phyloP scores from a whole-genome alignment of 2,329 filamentous ascomycete genomes.

The Trichoderma lentiforme region DNA sequence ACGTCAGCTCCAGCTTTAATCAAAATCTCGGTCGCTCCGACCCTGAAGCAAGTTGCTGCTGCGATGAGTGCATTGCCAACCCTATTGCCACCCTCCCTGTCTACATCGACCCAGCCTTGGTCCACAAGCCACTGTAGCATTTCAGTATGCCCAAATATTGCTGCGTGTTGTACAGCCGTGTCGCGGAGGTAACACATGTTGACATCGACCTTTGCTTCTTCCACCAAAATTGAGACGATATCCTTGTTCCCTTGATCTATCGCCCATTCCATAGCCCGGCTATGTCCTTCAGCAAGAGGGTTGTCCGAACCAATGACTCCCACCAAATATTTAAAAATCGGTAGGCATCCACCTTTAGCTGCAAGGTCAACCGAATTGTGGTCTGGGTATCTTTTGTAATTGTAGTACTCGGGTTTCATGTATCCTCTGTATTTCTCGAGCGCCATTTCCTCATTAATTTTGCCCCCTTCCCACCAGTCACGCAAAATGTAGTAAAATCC shows the following conservation, averaged over 20 bases:
- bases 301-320: background rate
- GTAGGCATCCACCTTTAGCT: background rate
- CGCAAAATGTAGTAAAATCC: conserved; percentile 3
- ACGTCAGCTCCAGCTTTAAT: background rate
- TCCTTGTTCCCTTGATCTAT: background rate
- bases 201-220: background rate
- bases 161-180: background rate
- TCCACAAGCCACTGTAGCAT: background rate
- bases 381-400: too few species aligned
- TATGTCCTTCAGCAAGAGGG: background rate
- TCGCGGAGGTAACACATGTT: rapidly evolving
- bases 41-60: background rate
- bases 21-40: background rate
- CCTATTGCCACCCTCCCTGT: background rate
- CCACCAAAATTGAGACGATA: background rate
- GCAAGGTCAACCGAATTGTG: background rate
- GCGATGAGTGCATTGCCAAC: background rate
- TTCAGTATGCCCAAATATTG: rapidly evolving
- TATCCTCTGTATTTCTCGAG: background rate
- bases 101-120: background rate
- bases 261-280: background rate
- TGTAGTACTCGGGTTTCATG: too few species aligned
- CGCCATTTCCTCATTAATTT: background rate
- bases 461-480: background rate
- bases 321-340: background rate